Conservation (phyloP, 108 stramenopile species). For the Asterionellopsis glacialis region DNA sequence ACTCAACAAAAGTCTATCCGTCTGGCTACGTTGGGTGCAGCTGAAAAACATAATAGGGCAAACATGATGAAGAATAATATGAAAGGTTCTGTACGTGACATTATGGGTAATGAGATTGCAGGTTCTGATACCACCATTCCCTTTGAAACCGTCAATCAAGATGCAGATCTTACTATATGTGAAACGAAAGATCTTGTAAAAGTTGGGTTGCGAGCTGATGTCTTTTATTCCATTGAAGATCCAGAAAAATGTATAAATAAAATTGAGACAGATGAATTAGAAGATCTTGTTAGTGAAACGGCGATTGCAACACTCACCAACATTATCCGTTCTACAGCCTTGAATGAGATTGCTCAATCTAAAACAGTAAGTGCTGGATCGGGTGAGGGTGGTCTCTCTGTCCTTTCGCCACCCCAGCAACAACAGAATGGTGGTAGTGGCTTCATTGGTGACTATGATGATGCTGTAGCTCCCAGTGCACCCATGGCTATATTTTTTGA, state of each 20-base stretch:
- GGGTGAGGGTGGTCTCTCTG: too few species aligned
- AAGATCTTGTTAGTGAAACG: conserved; percentile 31
- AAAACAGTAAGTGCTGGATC: conserved; percentile 17
- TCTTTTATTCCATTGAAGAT: conserved; percentile 32
- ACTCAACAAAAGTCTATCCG: conserved; percentile 22
- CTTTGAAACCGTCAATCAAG: conserved; percentile 1
- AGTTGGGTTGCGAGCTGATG: conserved; percentile 33
- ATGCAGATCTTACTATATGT: conserved; percentile 25
- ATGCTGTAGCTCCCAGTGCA: conserved; percentile 1
- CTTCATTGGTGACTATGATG: background rate
- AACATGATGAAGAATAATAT: background rate
- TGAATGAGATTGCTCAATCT: conserved; percentile 30
- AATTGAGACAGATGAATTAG: conserved; percentile 20
- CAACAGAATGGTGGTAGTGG: background rate
- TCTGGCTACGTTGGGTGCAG: conserved; percentile 11
- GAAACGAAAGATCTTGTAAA: conserved; percentile 39
- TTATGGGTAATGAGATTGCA: too few species aligned
- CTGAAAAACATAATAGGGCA: conserved; percentile 12
- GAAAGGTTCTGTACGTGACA: background rate
- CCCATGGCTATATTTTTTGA: conserved; percentile 18
- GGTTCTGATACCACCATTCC: too few species aligned
- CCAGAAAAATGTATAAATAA: conserved; percentile 31
- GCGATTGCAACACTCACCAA: conserved; percentile 33
- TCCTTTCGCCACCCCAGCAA: too few species aligned
- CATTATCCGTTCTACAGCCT: conserved; percentile 27